Percentiles rank a stretch among this genome's conserved stretches.
Conservation (phyloP, 257 asterid species). For the Galeopsis tetrahit region DNA sequence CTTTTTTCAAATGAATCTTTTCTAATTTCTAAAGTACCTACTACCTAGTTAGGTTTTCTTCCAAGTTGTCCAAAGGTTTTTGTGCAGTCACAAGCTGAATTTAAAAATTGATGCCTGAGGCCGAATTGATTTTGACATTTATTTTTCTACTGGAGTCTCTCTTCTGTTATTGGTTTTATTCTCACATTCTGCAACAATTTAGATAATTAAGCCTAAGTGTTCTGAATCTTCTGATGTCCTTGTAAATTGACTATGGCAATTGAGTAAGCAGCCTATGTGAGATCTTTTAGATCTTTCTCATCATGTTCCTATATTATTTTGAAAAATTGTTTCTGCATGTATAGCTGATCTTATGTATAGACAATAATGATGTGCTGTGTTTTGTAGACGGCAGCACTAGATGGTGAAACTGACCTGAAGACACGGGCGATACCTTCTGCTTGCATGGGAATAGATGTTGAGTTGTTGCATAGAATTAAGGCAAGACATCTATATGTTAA, state of each 20-base stretch:
- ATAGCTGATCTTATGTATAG: constrained; percentile 20
- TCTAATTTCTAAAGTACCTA: not conserved
- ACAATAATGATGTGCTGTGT: constrained; percentile 28
- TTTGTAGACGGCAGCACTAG: constrained; percentile 90
- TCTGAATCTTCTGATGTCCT: constrained; percentile 25
- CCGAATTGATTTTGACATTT: constrained; percentile 23
- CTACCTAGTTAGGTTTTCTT: constrained; percentile 1
- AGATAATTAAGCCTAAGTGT: constrained; percentile 6
- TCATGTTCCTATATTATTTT: constrained; percentile 16
- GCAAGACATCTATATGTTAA: constrained; percentile 43
- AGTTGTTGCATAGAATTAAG: constrained; percentile 92
- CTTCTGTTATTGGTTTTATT: not conserved
- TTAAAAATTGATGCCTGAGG: constrained; percentile 16
- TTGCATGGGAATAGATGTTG: constrained; percentile 94
- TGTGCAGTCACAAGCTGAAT: constrained; percentile 22
- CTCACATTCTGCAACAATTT: not conserved
- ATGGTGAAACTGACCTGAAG: constrained; percentile 98
- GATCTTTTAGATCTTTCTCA: constrained; percentile 19
- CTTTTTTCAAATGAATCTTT: constrained; percentile 17
- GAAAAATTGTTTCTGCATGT: not conserved
- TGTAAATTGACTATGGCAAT: constrained; percentile 10
- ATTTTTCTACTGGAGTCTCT: constrained; percentile 7
- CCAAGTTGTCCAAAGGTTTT: constrained; percentile 18
- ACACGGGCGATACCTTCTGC: constrained; percentile 90
- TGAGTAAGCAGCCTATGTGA: constrained; percentile 5